phyloP scores from a whole-genome alignment of 148 eudicot genomes.

The Chenopodium album region DNA sequence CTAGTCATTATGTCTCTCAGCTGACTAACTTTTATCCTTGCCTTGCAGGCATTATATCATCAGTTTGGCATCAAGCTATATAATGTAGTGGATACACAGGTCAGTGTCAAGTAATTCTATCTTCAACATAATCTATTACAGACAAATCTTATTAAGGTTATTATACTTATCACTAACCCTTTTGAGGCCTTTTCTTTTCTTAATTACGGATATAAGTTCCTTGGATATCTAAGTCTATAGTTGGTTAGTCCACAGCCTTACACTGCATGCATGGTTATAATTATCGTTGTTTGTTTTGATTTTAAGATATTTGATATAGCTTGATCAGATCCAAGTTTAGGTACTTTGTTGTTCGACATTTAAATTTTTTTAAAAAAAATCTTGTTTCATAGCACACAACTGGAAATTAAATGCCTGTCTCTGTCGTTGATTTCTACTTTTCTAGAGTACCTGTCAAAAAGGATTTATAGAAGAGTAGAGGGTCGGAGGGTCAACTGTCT shows the following conservation, averaged over 20 bases:
- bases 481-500: not conserved
- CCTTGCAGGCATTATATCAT: slow-evolving; percentile 24
- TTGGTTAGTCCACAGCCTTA: not conserved
- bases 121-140: not conserved
- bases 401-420: not conserved
- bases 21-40: not conserved
- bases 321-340: slow-evolving; percentile 2
- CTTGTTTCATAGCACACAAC: not conserved
- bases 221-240: not conserved
- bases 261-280: not conserved
- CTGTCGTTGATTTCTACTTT: not conserved
- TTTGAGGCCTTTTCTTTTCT: not conserved
- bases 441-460: too few species aligned
- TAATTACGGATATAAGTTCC: not conserved
- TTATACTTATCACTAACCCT: not conserved
- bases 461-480: not conserved
- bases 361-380: not conserved
- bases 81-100: slow-evolving; percentile 36
- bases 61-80: slow-evolving; percentile 35
- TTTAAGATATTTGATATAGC: not conserved
- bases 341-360: not conserved
- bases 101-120: not conserved
- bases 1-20: not conserved
- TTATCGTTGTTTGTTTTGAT: not conserved
- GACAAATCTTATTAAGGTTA: not conserved